phyloP scores from a whole-genome alignment of 2,329 filamentous ascomycete genomes.

The Penicillium sp. region DNA sequence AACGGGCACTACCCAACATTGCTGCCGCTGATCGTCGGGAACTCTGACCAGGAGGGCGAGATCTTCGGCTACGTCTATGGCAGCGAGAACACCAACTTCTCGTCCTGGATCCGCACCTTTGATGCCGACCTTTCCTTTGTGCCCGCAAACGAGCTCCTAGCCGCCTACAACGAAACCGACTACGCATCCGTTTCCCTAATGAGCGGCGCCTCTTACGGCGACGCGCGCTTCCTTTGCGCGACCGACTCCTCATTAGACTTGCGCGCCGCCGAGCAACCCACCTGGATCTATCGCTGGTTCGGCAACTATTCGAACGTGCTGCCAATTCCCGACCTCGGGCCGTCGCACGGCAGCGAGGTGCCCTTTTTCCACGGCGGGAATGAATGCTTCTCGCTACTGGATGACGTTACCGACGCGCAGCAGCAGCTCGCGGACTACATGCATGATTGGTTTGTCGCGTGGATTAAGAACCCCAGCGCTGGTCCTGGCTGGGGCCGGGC shows the following conservation, averaged over 20 bases:
- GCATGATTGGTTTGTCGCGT: slow-evolving; percentile 27
- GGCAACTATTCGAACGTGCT: slow-evolving; percentile 26
- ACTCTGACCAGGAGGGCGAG: slow-evolving; percentile 27
- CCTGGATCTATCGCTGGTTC: slow-evolving; percentile 30
- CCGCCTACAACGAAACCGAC: slow-evolving; percentile 20
- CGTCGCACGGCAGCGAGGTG: slow-evolving; percentile 27
- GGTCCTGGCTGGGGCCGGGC: slow-evolving; percentile 24
- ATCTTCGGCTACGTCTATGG: slow-evolving; percentile 24
- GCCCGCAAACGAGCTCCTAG: slow-evolving; percentile 16
- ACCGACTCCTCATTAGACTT: slow-evolving; percentile 26
- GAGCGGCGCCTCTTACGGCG: slow-evolving; percentile 28
- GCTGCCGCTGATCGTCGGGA: slow-evolving; percentile 25
- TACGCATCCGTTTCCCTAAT: slow-evolving; percentile 23
- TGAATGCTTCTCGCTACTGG: slow-evolving; percentile 23
- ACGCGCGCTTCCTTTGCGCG: slow-evolving; percentile 28
- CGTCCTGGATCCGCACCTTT: slow-evolving; percentile 24
- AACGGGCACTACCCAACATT: slow-evolving; percentile 22
- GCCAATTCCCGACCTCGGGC: slow-evolving; percentile 17
- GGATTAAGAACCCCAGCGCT: slow-evolving; percentile 24
- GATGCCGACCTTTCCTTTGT: slow-evolving; percentile 27
- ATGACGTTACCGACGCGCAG: slow-evolving; percentile 19
- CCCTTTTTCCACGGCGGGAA: slow-evolving; percentile 31
- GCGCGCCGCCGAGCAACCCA: slow-evolving; percentile 22
- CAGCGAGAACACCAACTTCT: slow-evolving; percentile 24
- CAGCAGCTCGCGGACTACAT: slow-evolving; percentile 26